These are phyloP conservation scores for Botrytis hyacinthi DNA, from an alignment of 2,329 filamentous ascomycete species.

Conservation along the genomic window DNA sequence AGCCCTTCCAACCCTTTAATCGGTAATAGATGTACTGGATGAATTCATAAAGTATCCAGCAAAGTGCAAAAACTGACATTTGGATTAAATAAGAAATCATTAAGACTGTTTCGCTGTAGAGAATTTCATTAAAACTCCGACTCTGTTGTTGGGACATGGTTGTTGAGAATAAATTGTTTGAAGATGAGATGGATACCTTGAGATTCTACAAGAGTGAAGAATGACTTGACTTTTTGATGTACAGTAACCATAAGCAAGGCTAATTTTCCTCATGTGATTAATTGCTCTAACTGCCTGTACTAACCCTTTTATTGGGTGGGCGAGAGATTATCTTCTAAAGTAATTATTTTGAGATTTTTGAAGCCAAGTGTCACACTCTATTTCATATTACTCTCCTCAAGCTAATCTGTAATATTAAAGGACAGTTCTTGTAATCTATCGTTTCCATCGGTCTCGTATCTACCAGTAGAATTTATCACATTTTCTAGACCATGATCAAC, in stretches of 20 bases:
- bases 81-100: fast-evolving
- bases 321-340: neutral
- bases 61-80: neutral
- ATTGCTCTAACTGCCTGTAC: neutral
- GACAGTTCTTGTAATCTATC: neutral
- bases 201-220: neutral
- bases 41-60: neutral
- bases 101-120: neutral
- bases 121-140: neutral
- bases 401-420: neutral
- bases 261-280: neutral
- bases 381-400: neutral
- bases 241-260: neutral
- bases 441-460: neutral
- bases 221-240: neutral
- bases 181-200: neutral
- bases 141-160: neutral
- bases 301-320: neutral
- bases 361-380: neutral
- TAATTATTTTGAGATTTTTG: neutral
- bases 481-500: neutral
- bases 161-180: neutral
- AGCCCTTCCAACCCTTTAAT: neutral
- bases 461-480: neutral
- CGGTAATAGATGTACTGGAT: neutral